Base-by-base conservation (phyloP, 164 flowering plant species). In the Macadamia tetraphylla region DNA sequence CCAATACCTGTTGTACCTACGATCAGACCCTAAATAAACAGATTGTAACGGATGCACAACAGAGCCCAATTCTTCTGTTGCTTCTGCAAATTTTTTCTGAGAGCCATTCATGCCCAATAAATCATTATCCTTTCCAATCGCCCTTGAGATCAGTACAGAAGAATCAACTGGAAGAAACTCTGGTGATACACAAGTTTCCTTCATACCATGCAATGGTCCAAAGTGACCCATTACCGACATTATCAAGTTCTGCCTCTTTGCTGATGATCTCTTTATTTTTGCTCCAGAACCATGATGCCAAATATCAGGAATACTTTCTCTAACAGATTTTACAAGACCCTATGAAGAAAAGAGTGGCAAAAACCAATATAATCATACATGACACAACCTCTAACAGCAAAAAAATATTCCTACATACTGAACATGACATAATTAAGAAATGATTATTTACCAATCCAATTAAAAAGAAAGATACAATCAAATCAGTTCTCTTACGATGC, bases 1-100 rank as follows among this genome's bases (percentile, higher is more conserved):
- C 99, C 99, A 94, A 76, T 94, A 94, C 72, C 92, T 85, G 65
- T 94, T 94, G 79, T 86, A 90, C 77, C 99, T 84, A 63, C 99
- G 89, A 82, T 94, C 99, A 73, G 92, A 89, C 40, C 99, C 99
- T 70, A 94, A 79, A 77, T 72, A 86, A 35, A 90, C 65, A 73
- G 97, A 89, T 76, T 90, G 96, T 92, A 90, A 77, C 17, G 98
- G 85, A 78, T 94, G 99, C 42, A 71, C 66, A 67, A 68, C 56
- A 12, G 64, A 29, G 14, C n/a, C 79, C 56, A 57, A 62, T 75
- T 71, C 77, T 56, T 69, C 72, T 5, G 67, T 66, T 44, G 63
- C 74, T 55, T 72, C 67, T 32, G 71, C 65, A 62, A 29, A 68
- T 65, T 48, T 78, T 43, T 67, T 14, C 43, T 60, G 44, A 31